Conservation (phyloP, 2,329 filamentous ascomycete genomes). For the Neofusicoccum ribis region DNA sequence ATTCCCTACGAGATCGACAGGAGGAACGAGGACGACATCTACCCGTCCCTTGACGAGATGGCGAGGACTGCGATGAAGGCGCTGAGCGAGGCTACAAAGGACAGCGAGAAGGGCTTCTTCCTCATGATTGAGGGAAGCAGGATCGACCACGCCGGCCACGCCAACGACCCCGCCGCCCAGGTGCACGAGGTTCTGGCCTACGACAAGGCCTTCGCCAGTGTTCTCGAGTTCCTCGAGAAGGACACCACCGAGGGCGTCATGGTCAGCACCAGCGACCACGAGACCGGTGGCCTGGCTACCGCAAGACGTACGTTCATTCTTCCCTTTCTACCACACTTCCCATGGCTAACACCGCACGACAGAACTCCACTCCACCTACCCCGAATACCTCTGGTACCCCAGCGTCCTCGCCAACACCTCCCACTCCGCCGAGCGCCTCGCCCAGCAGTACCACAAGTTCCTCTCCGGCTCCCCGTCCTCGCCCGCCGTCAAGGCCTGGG, state of each 20-base stretch:
- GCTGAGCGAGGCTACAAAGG: slow-evolving; percentile 75
- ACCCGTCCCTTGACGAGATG: slow-evolving; percentile 92
- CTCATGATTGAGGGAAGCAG: slow-evolving; percentile 97
- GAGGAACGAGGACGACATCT: slow-evolving; percentile 71
- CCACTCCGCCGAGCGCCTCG: slow-evolving; percentile 70
- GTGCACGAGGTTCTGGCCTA: slow-evolving; percentile 90
- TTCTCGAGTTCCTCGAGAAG: slow-evolving; percentile 79
- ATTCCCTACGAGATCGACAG: slow-evolving; percentile 95
- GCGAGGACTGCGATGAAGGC: slow-evolving; percentile 76
- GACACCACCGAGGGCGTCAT: slow-evolving; percentile 75
- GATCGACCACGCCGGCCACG: slow-evolving; percentile 87
- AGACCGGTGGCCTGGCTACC: slow-evolving; percentile 84
- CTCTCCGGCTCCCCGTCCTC: slow-evolving; percentile 43
- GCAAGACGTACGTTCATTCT: slow-evolving; percentile 64
- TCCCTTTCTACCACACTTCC: neutral
- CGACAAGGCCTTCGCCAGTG: slow-evolving; percentile 79
- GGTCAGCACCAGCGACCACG: slow-evolving; percentile 91
- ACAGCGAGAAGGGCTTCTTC: slow-evolving; percentile 93
- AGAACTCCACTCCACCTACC: slow-evolving; percentile 63
- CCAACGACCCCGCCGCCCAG: slow-evolving; percentile 57
- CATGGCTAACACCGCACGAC: neutral
- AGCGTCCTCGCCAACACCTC: slow-evolving; percentile 77
- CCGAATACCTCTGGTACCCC: slow-evolving; percentile 79
- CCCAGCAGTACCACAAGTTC: slow-evolving; percentile 61
- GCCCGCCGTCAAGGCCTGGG: slow-evolving; percentile 53